Evolutionary conservation across 1,139 yeast species (phyloP).

Genomic region (Suhomyces ambrosiae): DNA sequence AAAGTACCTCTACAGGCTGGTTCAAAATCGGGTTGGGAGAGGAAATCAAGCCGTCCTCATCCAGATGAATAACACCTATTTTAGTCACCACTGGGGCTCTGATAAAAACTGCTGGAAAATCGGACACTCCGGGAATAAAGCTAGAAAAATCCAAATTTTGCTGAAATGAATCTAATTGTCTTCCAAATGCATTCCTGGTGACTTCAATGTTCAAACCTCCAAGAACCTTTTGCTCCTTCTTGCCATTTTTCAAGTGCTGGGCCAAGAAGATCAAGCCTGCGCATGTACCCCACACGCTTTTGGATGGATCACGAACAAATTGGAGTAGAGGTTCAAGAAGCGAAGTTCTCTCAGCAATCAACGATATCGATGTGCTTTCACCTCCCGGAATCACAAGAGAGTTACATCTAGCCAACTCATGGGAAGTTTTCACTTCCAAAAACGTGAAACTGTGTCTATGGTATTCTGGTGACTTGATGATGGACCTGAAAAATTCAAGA

Average conservation of each 20-base stretch:
- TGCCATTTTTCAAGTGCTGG: constrained; percentile 55
- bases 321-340: constrained; percentile 56
- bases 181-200: constrained; percentile 74
- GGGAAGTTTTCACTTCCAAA: constrained; percentile 55
- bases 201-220: constrained; percentile 71
- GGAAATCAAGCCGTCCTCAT: constrained; percentile 14
- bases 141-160: constrained; percentile 49
- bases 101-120: constrained; percentile 67
- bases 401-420: constrained; percentile 52
- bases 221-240: constrained; percentile 58
- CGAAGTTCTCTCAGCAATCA: constrained; percentile 67
- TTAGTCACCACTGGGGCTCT: constrained; percentile 73
- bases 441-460: constrained; percentile 27
- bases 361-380: constrained; percentile 75
- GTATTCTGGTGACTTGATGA: constrained; percentile 30
- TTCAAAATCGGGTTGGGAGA: constrained; percentile 7
- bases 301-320: constrained; percentile 48
- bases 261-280: constrained; percentile 79
- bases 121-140: constrained; percentile 43
- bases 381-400: constrained; percentile 81
- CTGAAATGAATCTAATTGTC: constrained; percentile 72
- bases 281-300: constrained; percentile 84
- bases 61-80: constrained; percentile 13
- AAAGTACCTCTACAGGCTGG: constrained; percentile 44
- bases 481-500: constrained; percentile 50